Base-by-base conservation (phyloP, 1,284 basidiomycete genomes). In the Ustilago cynodontis region DNA sequence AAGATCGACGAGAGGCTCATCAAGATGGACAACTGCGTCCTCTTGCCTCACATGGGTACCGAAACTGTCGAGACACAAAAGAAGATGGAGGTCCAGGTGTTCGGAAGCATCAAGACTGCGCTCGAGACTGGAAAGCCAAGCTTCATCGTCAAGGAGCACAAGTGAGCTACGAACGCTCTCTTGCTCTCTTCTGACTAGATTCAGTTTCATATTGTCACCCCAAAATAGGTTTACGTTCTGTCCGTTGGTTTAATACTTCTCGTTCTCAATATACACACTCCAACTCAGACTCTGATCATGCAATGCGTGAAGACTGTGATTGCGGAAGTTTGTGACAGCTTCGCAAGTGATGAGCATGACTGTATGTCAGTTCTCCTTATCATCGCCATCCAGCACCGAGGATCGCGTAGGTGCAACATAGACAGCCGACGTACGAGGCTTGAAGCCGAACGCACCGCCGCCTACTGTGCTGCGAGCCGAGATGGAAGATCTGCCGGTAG, bases 1-100 rank as follows among this genome's bases (percentile, higher is more conserved):
- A 66, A 72, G 39, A 73, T 73, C 57, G 75, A 77, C 62, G 50
- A 67, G 18, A 43, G 75, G 7, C 58, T 77, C 7, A 51, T 77
- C 43, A 60, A 64, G 56, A 77, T 77, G 75, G 70, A 70, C 61
- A 53, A 77, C 47, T 66, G 61, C 66, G 58, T 70, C 41, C 52
- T 77, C 13, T 39, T 77, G 20, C 75, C 75, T 3, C 75, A 77
- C 58, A 77, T 77, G 75, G 75, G 75, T 16, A 77, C 75, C 54
- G 70, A 77, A 70, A 77, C 75, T 6, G 66, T 73, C 26, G 75
- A 77, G 53, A 77, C 75, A 22, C 75, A 77, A 51, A 77, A 77
- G 57, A 72, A 77, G 66, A 77, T 77, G 75, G 75, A 77, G 62
- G 70, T 73, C 4, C 75, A 77, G 64, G 75, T 73, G 39, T 70